Conservation (phyloP, 2,329 filamentous ascomycete species). For the Thyridium curvatum region DNA sequence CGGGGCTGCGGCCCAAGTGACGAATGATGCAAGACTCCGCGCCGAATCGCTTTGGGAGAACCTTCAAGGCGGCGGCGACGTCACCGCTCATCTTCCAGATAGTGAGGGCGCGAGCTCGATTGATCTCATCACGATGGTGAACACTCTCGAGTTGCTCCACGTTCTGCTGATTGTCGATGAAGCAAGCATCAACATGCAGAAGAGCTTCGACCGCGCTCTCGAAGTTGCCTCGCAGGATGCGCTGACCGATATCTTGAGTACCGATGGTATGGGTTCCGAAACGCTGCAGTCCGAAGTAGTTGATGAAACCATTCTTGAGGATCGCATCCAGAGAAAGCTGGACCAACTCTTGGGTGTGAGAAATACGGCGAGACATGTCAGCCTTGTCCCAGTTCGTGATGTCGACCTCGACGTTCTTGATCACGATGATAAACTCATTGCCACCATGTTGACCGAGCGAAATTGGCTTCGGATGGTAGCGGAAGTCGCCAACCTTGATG, state of each 20-base stretch:
- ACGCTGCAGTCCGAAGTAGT: slow-evolving; percentile 96
- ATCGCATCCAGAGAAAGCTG: slow-evolving; percentile 60
- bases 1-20: slow-evolving; percentile 54
- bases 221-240: slow-evolving; percentile 77
- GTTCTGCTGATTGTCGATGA: slow-evolving; percentile 30
- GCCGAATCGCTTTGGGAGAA: slow-evolving; percentile 73
- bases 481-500: slow-evolving; percentile 72
- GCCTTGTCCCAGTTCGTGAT: too few species aligned
- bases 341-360: too few species aligned
- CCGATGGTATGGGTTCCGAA: slow-evolving; percentile 85
- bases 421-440: slow-evolving; percentile 88
- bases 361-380: too few species aligned
- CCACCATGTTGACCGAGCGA: slow-evolving; percentile 79
- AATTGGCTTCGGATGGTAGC: slow-evolving; percentile 65
- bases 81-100: slow-evolving; percentile 61
- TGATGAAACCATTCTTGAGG: slow-evolving; percentile 76
- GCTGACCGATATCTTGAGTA: slow-evolving; percentile 78
- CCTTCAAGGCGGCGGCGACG: slow-evolving; percentile 52
- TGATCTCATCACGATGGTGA: slow-evolving; percentile 65
- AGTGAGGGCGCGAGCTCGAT: slow-evolving; percentile 72
- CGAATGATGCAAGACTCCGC: slow-evolving; percentile 76
- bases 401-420: slow-evolving; percentile 74
- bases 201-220: slow-evolving; percentile 74
- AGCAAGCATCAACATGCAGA: slow-evolving; percentile 62
- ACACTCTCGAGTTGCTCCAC: slow-evolving; percentile 40